Conservation (phyloP, 805 yeast species). For the Candida anglica region DNA sequence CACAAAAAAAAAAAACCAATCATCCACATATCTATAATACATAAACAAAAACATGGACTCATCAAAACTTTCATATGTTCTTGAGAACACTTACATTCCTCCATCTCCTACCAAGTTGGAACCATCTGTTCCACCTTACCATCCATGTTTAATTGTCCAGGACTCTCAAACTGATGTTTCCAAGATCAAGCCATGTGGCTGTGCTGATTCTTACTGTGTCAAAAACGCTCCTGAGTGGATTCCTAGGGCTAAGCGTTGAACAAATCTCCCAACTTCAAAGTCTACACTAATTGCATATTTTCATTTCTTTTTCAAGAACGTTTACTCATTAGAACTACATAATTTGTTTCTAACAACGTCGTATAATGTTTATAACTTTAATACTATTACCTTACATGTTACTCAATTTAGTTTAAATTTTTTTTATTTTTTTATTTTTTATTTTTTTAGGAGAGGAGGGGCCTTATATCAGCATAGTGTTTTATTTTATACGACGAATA, state of each 20-base stretch:
- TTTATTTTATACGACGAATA: too few species aligned
- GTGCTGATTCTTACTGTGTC: slow-evolving; percentile 37
- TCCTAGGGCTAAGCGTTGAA: slow-evolving; percentile 20
- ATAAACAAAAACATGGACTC: slow-evolving; percentile 38
- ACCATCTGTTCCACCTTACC: slow-evolving; percentile 43
- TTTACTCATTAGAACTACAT: too few species aligned
- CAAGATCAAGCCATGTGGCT: slow-evolving; percentile 37
- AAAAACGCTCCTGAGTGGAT: slow-evolving; percentile 39
- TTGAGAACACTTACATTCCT: slow-evolving; percentile 48
- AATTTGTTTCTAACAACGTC: too few species aligned
- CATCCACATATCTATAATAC: too few species aligned
- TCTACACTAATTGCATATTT: not conserved
- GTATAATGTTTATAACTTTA: too few species aligned
- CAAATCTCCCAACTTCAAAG: not conserved
- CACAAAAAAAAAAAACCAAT: too few species aligned
- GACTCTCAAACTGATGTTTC: slow-evolving; percentile 48
- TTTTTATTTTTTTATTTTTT: too few species aligned
- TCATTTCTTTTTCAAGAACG: not conserved
- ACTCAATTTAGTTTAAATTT: too few species aligned
- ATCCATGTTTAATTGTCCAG: slow-evolving; percentile 56
- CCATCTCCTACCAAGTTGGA: slow-evolving; percentile 15
- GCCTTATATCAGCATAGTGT: too few species aligned
- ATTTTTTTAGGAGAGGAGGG: too few species aligned
- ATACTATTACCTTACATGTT: too few species aligned
- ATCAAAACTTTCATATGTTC: slow-evolving; percentile 28